phyloP scores from a whole-genome alignment of 371 early-diverging fungal species.

The Mucor racemosus region DNA sequence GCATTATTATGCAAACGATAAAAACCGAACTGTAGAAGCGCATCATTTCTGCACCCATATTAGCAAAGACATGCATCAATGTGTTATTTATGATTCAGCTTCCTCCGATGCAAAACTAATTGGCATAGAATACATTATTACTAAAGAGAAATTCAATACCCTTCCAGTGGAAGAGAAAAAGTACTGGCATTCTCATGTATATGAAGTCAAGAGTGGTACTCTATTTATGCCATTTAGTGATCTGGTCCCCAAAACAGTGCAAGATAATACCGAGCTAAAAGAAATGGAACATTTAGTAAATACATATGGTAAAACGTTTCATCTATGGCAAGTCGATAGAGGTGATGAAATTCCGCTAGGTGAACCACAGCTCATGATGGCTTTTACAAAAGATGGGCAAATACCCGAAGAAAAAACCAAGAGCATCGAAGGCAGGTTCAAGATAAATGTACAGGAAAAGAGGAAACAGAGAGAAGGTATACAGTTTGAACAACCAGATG shows the following conservation, averaged over 20 bases:
- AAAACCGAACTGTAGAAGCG: slow-evolving; percentile 46
- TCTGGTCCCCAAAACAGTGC: slow-evolving; percentile 24
- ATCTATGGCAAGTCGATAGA: slow-evolving; percentile 43
- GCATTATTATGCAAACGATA: slow-evolving; percentile 38
- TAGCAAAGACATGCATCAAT: slow-evolving; percentile 57
- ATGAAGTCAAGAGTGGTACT: slow-evolving; percentile 46
- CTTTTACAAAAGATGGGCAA: slow-evolving; percentile 28
- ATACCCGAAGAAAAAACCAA: neutral
- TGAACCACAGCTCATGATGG: slow-evolving; percentile 29
- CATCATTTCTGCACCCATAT: slow-evolving; percentile 53
- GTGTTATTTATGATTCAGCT: slow-evolving; percentile 53
- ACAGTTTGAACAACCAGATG: neutral
- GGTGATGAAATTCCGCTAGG: slow-evolving; percentile 29
- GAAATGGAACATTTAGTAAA: slow-evolving; percentile 32
- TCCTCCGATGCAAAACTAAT: slow-evolving; percentile 44
- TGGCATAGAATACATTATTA: slow-evolving; percentile 62
- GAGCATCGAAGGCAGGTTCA: neutral
- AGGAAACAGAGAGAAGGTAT: neutral
- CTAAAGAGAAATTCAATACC: slow-evolving; percentile 44
- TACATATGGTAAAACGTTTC: slow-evolving; percentile 44
- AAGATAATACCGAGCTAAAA: slow-evolving; percentile 23
- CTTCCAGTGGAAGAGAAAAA: slow-evolving; percentile 48
- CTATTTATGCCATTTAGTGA: neutral
- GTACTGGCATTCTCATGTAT: slow-evolving; percentile 55
- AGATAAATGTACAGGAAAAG: neutral